Evolutionary conservation across 352 stramenopile species (phyloP).

Genomic region (Pythium pyrilobum): DNA sequence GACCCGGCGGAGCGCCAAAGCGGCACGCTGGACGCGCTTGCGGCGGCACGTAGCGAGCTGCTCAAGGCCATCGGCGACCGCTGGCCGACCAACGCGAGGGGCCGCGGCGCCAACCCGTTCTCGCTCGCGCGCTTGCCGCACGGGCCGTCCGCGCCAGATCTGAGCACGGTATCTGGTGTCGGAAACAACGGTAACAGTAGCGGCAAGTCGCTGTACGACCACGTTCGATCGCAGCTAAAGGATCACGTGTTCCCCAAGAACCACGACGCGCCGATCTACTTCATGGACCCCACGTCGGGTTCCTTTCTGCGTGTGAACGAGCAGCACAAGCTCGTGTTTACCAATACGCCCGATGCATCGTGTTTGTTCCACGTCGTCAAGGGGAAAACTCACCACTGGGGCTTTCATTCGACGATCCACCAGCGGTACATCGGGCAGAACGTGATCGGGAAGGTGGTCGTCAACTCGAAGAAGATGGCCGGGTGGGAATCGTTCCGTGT

Average conservation of each 20-base stretch:
- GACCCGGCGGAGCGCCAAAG: slow-evolving; percentile 5
- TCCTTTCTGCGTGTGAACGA: slow-evolving; percentile 50
- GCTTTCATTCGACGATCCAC: slow-evolving; percentile 55
- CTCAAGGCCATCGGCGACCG: slow-evolving; percentile 38
- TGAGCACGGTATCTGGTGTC: not conserved
- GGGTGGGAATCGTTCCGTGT: slow-evolving; percentile 74
- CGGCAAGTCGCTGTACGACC: slow-evolving; percentile 63
- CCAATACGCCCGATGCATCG: slow-evolving; percentile 42
- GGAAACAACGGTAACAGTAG: slow-evolving; percentile 7
- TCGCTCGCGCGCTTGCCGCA: slow-evolving; percentile 9
- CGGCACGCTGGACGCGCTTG: slow-evolving; percentile 20
- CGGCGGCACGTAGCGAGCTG: slow-evolving; percentile 34
- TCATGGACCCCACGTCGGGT: slow-evolving; percentile 53
- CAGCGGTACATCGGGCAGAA: slow-evolving; percentile 75
- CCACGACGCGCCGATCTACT: slow-evolving; percentile 53
- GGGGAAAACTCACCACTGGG: slow-evolving; percentile 79
- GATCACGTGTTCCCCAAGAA: slow-evolving; percentile 47
- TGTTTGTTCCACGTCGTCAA: slow-evolving; percentile 71
- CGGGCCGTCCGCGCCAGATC: not conserved
- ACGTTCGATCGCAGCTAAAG: slow-evolving; percentile 44
- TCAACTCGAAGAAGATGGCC: slow-evolving; percentile 58
- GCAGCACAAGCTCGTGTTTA: slow-evolving; percentile 70
- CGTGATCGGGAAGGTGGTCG: slow-evolving; percentile 54
- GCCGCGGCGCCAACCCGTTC: slow-evolving; percentile 7
- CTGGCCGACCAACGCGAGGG: slow-evolving; percentile 21